Percentiles rank a stretch among this genome's conserved stretches.
These are phyloP conservation scores for Haematococcus lacustris DNA, from an alignment of 139 green algal genomes.

Conservation along the genomic window DNA sequence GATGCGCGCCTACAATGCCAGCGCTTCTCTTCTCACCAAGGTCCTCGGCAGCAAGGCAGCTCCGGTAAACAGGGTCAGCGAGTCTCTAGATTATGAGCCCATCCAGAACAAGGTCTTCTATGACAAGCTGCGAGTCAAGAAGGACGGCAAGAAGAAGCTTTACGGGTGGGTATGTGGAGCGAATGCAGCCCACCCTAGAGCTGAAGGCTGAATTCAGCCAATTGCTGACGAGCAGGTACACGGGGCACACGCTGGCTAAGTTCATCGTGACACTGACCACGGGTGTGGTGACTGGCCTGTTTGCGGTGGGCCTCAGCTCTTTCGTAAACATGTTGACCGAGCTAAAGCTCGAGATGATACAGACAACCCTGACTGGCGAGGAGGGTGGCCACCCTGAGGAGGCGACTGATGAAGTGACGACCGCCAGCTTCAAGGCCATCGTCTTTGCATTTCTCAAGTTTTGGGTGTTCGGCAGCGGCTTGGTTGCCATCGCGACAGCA, in stretches of 20 bases:
- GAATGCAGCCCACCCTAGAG: no score
- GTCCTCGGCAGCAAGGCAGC: not conserved
- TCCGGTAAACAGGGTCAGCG: not conserved
- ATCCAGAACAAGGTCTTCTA: slow-evolving; percentile 57
- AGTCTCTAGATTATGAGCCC: slow-evolving; percentile 54
- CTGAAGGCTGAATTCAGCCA: no score
- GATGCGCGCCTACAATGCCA: no score
- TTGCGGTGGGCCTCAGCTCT: slow-evolving; percentile 39
- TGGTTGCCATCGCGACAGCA: slow-evolving; percentile 22
- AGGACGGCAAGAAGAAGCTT: slow-evolving; percentile 47
- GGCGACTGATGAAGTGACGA: not conserved
- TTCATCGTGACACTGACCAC: slow-evolving; percentile 57
- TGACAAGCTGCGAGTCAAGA: slow-evolving; percentile 31
- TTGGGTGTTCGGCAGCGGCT: slow-evolving; percentile 24
- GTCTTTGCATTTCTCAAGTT: slow-evolving; percentile 25
- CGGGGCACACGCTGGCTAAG: slow-evolving; percentile 60
- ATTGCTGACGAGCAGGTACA: no score
- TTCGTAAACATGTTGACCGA: slow-evolving; percentile 22
- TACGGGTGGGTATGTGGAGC: no score
- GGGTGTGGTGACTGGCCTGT: slow-evolving; percentile 60
- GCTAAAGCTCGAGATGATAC: slow-evolving; percentile 32
- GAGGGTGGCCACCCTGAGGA: no score
- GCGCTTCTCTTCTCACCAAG: not conserved
- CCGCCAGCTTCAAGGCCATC: not conserved
- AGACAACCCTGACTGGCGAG: slow-evolving; percentile 12